phyloP scores from a whole-genome alignment of 2,329 filamentous ascomycete genomes.

The Pseudopithomyces maydicus region DNA sequence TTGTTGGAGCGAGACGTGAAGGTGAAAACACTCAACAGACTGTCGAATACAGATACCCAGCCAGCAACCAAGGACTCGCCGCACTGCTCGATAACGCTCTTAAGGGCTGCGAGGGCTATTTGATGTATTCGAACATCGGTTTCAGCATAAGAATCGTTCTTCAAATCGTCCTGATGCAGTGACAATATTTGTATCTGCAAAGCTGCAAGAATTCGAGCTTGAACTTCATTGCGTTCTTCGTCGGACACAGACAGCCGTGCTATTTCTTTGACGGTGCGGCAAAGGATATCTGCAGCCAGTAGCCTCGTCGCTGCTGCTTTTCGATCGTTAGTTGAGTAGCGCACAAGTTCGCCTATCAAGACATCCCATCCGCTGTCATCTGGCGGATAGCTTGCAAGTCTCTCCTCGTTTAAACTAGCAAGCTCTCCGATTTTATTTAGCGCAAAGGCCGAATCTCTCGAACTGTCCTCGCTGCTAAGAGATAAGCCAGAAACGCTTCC shows the following conservation, averaged over 20 bases:
- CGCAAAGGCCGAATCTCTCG: conserved; percentile 54
- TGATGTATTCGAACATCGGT: conserved; percentile 81
- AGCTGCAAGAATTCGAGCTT: conserved; percentile 72
- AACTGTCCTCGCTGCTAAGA: conserved; percentile 46
- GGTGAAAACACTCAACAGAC: conserved; percentile 79
- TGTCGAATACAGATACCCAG: conserved; percentile 84
- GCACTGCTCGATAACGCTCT: conserved; percentile 82
- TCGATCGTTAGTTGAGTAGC: conserved; percentile 48
- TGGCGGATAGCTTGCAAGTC: conserved; percentile 71
- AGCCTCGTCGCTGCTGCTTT: conserved; percentile 52
- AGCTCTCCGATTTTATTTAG: conserved; percentile 55
- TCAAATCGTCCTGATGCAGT: conserved; percentile 59
- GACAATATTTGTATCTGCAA: conserved; percentile 65
- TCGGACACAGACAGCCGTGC: conserved; percentile 58
- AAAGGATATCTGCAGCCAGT: conserved; percentile 56
- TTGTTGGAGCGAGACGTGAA: background rate
- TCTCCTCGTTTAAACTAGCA: conserved; percentile 52
- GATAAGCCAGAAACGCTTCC: conserved; percentile 51
- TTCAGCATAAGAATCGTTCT: conserved; percentile 61
- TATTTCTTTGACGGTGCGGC: conserved; percentile 53
- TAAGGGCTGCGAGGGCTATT: conserved; percentile 77
- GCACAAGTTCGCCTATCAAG: conserved; percentile 62
- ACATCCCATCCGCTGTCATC: conserved; percentile 76
- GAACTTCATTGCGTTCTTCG: conserved; percentile 58
- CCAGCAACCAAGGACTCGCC: conserved; percentile 82